A percentile compares a stretch with the other conserved stretches of the same genome.
These are phyloP conservation scores for Amanita exitialis DNA, from an alignment of 768 basidiomycete species.

Conservation along the genomic window DNA sequence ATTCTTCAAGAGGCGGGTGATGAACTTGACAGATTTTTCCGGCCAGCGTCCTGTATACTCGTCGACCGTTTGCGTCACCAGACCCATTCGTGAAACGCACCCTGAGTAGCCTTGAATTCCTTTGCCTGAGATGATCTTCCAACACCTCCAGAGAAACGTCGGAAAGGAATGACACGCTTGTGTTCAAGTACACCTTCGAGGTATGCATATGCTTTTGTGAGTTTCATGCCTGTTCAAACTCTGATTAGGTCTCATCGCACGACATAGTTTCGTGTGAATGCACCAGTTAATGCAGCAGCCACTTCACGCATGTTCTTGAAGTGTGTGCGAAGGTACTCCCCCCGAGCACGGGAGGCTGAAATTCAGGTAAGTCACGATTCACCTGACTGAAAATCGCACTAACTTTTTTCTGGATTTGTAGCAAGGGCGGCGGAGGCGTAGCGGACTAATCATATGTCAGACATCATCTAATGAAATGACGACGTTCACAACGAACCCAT, in stretches of 20 bases:
- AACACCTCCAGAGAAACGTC: constrained; percentile 91
- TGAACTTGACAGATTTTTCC: constrained; percentile 96
- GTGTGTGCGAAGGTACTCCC: constrained; percentile 97
- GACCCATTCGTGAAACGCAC: constrained; percentile 33
- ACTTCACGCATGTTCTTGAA: constrained; percentile 99
- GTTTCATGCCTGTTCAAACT: constrained; percentile 59
- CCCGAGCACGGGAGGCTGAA: constrained; percentile 83
- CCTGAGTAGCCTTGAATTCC: constrained; percentile 94
- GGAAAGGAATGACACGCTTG: constrained; percentile 95
- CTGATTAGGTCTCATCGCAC: neutral
- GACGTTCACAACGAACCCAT: constrained; percentile 44
- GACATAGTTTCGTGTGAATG: constrained; percentile 15
- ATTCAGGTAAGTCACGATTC: constrained; percentile 11
- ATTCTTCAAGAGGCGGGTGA: constrained; percentile 92
- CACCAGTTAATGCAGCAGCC: constrained; percentile 86
- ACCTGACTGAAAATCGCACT: constrained; percentile 18
- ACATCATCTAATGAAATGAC: constrained; percentile 9
- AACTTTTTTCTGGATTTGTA: constrained; percentile 93
- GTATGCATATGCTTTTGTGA: constrained; percentile 93
- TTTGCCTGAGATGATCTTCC: constrained; percentile 92
- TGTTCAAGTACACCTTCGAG: constrained; percentile 92
- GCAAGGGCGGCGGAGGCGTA: constrained; percentile 86
- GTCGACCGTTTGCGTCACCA: neutral
- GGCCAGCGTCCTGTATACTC: constrained; percentile 90
- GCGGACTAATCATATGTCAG: constrained; percentile 50